These are phyloP conservation scores for Pulveroboletus sp. DNA, from an alignment of 1,284 basidiomycete genomes.

Conservation along the genomic window DNA sequence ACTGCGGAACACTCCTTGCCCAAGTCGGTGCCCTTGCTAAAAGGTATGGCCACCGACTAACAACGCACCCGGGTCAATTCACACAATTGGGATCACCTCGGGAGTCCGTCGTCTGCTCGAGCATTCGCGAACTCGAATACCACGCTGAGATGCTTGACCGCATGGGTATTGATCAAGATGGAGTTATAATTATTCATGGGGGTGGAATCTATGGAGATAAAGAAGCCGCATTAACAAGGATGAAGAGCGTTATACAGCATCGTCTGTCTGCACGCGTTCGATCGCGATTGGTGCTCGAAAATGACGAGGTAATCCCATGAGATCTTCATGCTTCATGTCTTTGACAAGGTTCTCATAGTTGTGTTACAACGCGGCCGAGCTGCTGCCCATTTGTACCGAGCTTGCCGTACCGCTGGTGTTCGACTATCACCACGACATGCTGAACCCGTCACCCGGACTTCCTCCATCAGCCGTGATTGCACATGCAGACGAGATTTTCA, in stretches of 20 bases:
- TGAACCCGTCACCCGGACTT: slow-evolving; percentile 56
- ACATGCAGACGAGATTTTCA: slow-evolving; percentile 74
- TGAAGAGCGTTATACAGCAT: slow-evolving; percentile 66
- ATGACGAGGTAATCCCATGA: slow-evolving; percentile 67
- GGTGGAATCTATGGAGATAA: slow-evolving; percentile 86
- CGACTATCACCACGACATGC: slow-evolving; percentile 79
- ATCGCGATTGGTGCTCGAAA: slow-evolving; percentile 80
- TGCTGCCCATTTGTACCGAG: slow-evolving; percentile 80
- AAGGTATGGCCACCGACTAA: slow-evolving; percentile 76
- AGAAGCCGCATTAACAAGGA: slow-evolving; percentile 60
- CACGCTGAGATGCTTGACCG: slow-evolving; percentile 84
- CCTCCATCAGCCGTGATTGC: slow-evolving; percentile 59
- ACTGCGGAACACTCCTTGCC: slow-evolving; percentile 39
- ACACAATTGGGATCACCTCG: slow-evolving; percentile 82
- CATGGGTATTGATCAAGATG: slow-evolving; percentile 75
- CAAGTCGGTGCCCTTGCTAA: slow-evolving; percentile 72
- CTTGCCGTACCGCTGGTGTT: slow-evolving; percentile 78
- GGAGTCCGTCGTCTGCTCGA: slow-evolving; percentile 67
- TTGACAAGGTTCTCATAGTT: slow-evolving; percentile 44
- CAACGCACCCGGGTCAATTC: slow-evolving; percentile 86
- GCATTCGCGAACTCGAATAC: slow-evolving; percentile 77
- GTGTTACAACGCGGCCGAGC: slow-evolving; percentile 84
- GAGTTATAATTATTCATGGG: slow-evolving; percentile 80
- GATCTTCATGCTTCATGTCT: background rate
- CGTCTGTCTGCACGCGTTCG: slow-evolving; percentile 62